Evolutionary conservation across 106 monocot genomes (phyloP).

Genomic region (Dendrobium huoshanense): DNA sequence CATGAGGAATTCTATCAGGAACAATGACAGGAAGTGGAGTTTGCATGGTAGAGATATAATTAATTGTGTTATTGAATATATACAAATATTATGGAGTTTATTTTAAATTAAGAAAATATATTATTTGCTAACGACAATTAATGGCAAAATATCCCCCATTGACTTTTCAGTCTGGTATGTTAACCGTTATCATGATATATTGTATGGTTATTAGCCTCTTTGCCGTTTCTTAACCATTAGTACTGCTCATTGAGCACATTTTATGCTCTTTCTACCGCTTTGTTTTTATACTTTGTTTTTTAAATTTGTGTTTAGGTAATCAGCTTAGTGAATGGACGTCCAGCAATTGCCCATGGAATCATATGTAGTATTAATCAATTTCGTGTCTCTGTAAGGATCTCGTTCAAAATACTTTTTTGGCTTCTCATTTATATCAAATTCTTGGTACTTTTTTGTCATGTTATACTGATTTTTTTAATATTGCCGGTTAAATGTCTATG

Average conservation of each 20-base stretch:
- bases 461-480: neutral
- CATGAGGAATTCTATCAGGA: neutral
- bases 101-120: no score
- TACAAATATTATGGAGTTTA: no score
- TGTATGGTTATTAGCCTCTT: neutral
- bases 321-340: slow-evolving; percentile 66
- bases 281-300: neutral
- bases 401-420: neutral
- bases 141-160: no score
- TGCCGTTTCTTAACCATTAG: neutral
- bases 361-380: slow-evolving; percentile 38
- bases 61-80: neutral
- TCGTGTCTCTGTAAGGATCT: slow-evolving; percentile 52
- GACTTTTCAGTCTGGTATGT: no score
- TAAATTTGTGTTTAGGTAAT: slow-evolving; percentile 47
- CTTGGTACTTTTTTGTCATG: neutral
- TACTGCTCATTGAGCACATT: neutral
- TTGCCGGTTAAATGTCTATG: neutral
- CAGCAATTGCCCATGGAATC: slow-evolving; percentile 72
- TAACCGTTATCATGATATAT: neutral
- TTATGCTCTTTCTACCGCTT: neutral
- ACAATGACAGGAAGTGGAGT: neutral
- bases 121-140: no score
- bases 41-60: neutral
- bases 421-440: neutral